These are phyloP conservation scores for Teratosphaeria pseudoeucalypti DNA, from an alignment of 2,329 filamentous ascomycete species.

Conservation along the genomic window DNA sequence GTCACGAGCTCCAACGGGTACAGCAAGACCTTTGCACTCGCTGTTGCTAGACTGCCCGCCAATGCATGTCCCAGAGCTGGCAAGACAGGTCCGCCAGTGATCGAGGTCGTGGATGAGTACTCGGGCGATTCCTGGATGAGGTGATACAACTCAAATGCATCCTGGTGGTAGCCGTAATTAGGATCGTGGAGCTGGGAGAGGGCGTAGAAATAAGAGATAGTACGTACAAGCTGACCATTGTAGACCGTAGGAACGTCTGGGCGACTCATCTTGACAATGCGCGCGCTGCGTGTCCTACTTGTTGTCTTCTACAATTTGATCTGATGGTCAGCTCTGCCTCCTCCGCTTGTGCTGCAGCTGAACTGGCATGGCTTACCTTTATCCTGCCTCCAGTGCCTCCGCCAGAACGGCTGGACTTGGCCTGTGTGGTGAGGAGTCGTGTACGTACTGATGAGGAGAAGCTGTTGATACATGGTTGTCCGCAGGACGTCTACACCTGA, in stretches of 20 bases:
- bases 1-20: slow-evolving; percentile 78
- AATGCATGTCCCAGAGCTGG: slow-evolving; percentile 73
- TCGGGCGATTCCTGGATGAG: slow-evolving; percentile 13
- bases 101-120: not conserved
- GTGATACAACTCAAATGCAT: slow-evolving; percentile 22
- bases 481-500: not conserved
- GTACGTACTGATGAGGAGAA: slow-evolving; percentile 6
- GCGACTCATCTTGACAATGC: not conserved
- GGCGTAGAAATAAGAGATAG: slow-evolving; percentile 5
- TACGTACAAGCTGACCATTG: slow-evolving; percentile 20
- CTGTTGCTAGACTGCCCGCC: slow-evolving; percentile 68
- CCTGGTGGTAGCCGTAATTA: slow-evolving; percentile 15
- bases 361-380: not conserved
- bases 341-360: not conserved
- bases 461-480: not conserved
- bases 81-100: slow-evolving; percentile 36
- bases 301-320: not conserved
- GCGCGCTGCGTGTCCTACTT: not conserved
- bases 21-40: slow-evolving; percentile 64
- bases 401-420: not conserved
- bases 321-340: not conserved
- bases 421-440: not conserved
- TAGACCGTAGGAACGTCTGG: slow-evolving; percentile 1
- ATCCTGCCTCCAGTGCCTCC: not conserved
- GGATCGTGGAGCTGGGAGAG: slow-evolving; percentile 9